phyloP scores from a whole-genome alignment of 2,329 filamentous ascomycete genomes.

The Colletotrichum theobromicola region DNA sequence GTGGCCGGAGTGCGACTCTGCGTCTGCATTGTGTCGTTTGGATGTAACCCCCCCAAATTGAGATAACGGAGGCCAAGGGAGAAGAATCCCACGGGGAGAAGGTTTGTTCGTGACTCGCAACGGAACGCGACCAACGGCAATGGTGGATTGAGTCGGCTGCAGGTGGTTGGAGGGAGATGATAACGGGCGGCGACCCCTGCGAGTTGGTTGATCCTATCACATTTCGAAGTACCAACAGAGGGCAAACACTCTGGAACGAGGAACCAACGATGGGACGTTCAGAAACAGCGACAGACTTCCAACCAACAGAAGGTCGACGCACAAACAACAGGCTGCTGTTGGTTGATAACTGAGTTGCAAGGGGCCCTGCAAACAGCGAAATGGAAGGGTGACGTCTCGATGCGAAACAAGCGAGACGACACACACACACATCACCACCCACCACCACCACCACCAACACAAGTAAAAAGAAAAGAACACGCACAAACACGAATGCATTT shows the following conservation, averaged over 20 bases:
- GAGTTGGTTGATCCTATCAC: background rate
- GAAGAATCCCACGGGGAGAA: background rate
- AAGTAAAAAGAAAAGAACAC: background rate
- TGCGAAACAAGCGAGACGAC: background rate
- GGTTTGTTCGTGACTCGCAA: background rate
- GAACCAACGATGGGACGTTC: background rate
- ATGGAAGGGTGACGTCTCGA: background rate
- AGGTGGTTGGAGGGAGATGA: background rate
- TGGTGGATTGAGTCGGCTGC: background rate
- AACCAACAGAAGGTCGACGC: background rate
- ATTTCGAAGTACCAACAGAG: background rate
- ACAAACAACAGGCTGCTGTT: background rate
- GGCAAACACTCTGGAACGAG: background rate
- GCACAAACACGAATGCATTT: background rate
- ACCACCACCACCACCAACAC: background rate
- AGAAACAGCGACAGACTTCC: background rate
- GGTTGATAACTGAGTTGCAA: background rate
- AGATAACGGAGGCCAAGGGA: background rate
- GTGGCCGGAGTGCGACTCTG: background rate
- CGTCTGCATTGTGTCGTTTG: background rate
- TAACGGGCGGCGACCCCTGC: background rate
- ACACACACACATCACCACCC: background rate
- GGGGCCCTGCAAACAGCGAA: background rate
- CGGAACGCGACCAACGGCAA: background rate
- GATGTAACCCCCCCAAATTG: background rate